Conservation (phyloP, 805 yeast genomes). For the Scheffersomyces lignosus region DNA sequence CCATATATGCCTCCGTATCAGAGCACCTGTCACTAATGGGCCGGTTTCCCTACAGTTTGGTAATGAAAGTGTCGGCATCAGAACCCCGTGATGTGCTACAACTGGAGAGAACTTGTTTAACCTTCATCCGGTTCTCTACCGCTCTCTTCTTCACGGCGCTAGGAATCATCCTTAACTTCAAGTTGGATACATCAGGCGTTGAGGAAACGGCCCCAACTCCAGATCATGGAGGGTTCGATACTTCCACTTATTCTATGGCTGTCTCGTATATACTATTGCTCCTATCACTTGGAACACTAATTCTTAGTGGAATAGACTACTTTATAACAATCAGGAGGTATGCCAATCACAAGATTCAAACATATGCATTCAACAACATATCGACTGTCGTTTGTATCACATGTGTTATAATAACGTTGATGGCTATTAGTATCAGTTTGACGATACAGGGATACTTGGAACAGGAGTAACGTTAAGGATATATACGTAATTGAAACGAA, state of each 20-base stretch:
- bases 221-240: conserved; percentile 1
- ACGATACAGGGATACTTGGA: conserved; percentile 12
- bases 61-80: conserved; percentile 37
- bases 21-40: neutral
- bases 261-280: conserved; percentile 38
- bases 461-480: neutral
- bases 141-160: conserved; percentile 47
- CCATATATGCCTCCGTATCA: neutral
- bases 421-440: conserved; percentile 31
- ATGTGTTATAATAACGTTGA: conserved; percentile 32
- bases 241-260: conserved; percentile 20
- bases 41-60: conserved; percentile 20
- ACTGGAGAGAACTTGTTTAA: conserved; percentile 52
- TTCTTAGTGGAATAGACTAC: conserved; percentile 43
- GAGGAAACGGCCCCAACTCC: conserved; percentile 4
- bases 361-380: conserved; percentile 31
- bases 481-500: too few relatives aligned
- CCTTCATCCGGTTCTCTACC: conserved; percentile 48
- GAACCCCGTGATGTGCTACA: conserved; percentile 58
- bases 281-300: conserved; percentile 37
- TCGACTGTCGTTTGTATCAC: conserved; percentile 33
- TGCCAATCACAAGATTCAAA: conserved; percentile 40
- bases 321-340: conserved; percentile 45
- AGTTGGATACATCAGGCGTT: conserved; percentile 33
- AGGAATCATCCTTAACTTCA: conserved; percentile 47